Evolutionary conservation across 2,329 filamentous ascomycete genomes (phyloP).

Genomic region (Pseudogymnoascus sp.): DNA sequence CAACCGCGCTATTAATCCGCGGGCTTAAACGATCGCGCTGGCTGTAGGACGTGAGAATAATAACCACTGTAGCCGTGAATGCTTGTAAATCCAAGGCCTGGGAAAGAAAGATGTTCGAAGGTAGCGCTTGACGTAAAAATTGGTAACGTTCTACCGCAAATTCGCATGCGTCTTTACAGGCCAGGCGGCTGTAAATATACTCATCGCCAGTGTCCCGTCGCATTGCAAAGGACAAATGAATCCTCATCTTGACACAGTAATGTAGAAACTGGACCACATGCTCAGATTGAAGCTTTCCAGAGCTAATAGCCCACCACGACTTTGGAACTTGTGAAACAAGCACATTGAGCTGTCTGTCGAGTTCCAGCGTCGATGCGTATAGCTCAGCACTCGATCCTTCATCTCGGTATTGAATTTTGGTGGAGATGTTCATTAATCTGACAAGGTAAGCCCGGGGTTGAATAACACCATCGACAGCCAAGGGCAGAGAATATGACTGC

Average conservation of each 20-base stretch:
- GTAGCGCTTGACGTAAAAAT: slow-evolving; percentile 14
- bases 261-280: slow-evolving; percentile 16
- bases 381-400: slow-evolving; percentile 19
- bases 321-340: slow-evolving; percentile 22
- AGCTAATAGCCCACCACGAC: slow-evolving; percentile 16
- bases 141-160: slow-evolving; percentile 13
- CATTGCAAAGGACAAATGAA: slow-evolving; percentile 15
- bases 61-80: slow-evolving; percentile 16
- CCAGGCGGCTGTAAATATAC: slow-evolving; percentile 15
- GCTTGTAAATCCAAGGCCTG: slow-evolving; percentile 16
- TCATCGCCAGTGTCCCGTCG: slow-evolving; percentile 12
- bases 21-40: slow-evolving; percentile 8
- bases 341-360: slow-evolving; percentile 23
- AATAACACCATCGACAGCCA: slow-evolving; percentile 20
- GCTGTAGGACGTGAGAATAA: slow-evolving; percentile 14
- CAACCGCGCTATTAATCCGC: slow-evolving; percentile 11
- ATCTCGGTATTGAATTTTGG: slow-evolving; percentile 23
- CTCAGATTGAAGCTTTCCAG: slow-evolving; percentile 12
- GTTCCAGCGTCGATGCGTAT: slow-evolving; percentile 21
- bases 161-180: slow-evolving; percentile 17
- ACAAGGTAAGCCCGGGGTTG: slow-evolving; percentile 21
- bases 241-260: slow-evolving; percentile 15
- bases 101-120: slow-evolving; percentile 13
- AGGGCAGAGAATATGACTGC: slow-evolving; percentile 17
- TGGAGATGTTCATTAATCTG: slow-evolving; percentile 23